Conservation (phyloP, 495 filamentous ascomycete species). For the Daldinia decipiens region DNA sequence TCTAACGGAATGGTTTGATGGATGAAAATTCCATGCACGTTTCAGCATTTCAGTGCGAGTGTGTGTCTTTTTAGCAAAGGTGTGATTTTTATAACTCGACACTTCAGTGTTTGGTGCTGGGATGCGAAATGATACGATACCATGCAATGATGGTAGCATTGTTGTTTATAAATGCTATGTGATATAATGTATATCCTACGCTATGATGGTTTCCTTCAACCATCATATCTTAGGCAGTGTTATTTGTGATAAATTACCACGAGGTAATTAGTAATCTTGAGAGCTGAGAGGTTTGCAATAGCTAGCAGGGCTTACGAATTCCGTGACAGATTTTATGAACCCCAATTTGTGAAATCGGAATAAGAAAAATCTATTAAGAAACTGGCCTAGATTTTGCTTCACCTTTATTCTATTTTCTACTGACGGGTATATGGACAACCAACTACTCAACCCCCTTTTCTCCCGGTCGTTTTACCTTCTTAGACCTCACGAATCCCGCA, state of each 20-base stretch:
- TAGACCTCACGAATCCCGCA: not conserved
- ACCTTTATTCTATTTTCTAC: not conserved
- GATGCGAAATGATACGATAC: slow-evolving; percentile 3
- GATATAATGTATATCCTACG: slow-evolving; percentile 10
- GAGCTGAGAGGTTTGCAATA: no score
- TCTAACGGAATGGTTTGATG: not conserved
- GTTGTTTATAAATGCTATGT: slow-evolving; percentile 1
- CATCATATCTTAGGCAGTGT: not conserved
- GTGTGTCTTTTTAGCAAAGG: slow-evolving; percentile 4
- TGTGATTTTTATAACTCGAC: slow-evolving; percentile 9
- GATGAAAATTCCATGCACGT: not conserved
- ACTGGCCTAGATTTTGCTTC: no score
- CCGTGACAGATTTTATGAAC: not conserved
- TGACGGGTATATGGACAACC: slow-evolving; percentile 19
- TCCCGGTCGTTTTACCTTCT: not conserved
- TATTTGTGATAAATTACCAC: not conserved
- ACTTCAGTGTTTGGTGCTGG: not conserved
- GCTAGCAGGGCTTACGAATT: not conserved
- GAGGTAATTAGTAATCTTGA: not conserved
- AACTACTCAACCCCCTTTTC: not conserved
- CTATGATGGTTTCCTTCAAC: not conserved
- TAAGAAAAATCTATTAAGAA: not conserved
- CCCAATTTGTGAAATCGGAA: not conserved
- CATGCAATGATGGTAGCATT: slow-evolving; percentile 11
- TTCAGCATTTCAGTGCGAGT: not conserved